These are phyloP conservation scores for Chamaecyparis obtusa DNA, from an alignment of 75 land plant genomes.

Conservation along the genomic window DNA sequence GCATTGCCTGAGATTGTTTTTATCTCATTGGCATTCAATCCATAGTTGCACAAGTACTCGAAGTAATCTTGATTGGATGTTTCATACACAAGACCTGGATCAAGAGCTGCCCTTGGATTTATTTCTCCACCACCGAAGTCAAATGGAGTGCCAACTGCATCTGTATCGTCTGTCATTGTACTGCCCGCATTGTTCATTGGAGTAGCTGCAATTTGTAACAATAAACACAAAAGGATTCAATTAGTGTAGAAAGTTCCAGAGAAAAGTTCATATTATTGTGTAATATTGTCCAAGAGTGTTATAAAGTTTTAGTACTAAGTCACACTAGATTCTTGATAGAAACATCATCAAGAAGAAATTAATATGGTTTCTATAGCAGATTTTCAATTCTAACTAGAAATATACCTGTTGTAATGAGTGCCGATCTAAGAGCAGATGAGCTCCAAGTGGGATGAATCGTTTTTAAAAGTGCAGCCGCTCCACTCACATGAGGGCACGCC, in stretches of 20 bases:
- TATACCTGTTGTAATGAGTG: slow-evolving; percentile 75
- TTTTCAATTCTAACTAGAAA: no score
- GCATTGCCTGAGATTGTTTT: slow-evolving; percentile 29
- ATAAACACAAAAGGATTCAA: background rate
- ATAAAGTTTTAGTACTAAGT: background rate
- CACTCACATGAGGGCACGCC: slow-evolving; percentile 77
- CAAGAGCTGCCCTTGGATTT: slow-evolving; percentile 33
- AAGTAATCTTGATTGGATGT: slow-evolving; percentile 39
- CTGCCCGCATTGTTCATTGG: slow-evolving; percentile 41
- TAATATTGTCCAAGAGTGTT: background rate
- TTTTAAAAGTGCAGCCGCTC: slow-evolving; percentile 57
- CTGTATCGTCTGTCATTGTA: slow-evolving; percentile 32
- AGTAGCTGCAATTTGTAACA: slow-evolving; percentile 32
- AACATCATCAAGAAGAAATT: no score
- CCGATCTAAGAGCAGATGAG: slow-evolving; percentile 67
- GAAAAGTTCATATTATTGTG: no score
- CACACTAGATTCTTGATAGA: background rate
- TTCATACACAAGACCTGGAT: slow-evolving; percentile 78
- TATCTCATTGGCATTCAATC: slow-evolving; percentile 34
- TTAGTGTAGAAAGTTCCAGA: no score
- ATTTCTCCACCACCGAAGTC: slow-evolving; percentile 72
- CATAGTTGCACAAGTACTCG: slow-evolving; percentile 58
- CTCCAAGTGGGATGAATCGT: slow-evolving; percentile 60
- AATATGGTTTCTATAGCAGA: no score
- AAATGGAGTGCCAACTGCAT: slow-evolving; percentile 49